phyloP scores from a whole-genome alignment of 345 rosid species.

The Acer saccharum region DNA sequence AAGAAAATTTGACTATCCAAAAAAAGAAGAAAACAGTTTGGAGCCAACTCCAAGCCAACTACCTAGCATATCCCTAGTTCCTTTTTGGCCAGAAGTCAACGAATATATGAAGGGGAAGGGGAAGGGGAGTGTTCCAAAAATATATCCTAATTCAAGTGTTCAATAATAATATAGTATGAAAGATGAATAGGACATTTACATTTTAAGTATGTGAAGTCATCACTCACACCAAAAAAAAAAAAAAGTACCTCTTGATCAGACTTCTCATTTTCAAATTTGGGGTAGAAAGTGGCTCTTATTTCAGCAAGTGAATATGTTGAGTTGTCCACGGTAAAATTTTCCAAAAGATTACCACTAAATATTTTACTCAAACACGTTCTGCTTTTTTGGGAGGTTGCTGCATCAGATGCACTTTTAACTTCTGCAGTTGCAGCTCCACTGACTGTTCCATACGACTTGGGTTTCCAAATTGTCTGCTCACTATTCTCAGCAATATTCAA shows the following conservation, averaged over 20 bases:
- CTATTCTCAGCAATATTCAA: conserved; percentile 49
- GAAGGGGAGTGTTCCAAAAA: too few relatives aligned
- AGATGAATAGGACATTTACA: neutral
- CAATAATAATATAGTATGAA: neutral
- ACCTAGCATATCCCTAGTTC: neutral
- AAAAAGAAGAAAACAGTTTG: neutral
- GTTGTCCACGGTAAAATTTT: conserved; percentile 66
- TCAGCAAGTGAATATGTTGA: conserved; percentile 66
- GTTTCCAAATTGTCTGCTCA: conserved; percentile 46
- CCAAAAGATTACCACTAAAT: conserved; percentile 47
- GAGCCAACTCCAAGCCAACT: neutral
- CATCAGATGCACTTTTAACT: conserved; percentile 28
- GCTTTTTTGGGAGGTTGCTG: conserved; percentile 25
- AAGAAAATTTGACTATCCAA: neutral
- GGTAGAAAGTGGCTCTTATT: conserved; percentile 95
- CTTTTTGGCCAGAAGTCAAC: neutral
- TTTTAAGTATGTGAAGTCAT: neutral
- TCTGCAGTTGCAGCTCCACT: conserved; percentile 39
- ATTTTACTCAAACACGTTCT: conserved; percentile 46
- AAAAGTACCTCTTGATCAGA: conserved; percentile 88
- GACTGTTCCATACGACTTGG: conserved; percentile 59
- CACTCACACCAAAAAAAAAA: neutral
- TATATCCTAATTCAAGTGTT: neutral
- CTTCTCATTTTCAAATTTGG: conserved; percentile 97
- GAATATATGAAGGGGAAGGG: neutral